Base-by-base conservation (phyloP, 495 filamentous ascomycete species). In the Bacidia rubella region DNA sequence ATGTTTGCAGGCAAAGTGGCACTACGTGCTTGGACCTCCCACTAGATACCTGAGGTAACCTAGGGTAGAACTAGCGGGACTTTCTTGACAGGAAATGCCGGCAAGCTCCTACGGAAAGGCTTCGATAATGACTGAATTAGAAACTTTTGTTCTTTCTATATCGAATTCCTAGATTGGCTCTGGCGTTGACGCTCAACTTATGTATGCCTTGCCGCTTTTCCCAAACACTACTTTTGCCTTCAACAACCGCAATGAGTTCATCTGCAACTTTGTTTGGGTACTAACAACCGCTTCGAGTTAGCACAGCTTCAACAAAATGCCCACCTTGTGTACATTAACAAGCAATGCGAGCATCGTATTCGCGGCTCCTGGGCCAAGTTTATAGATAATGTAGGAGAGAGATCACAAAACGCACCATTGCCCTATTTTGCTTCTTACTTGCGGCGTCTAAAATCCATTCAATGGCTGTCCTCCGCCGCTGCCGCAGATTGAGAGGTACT, bases 361-460 rank as follows among this genome's bases (percentile, higher is more conserved):
- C n/a, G n/a, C n/a, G n/a, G n/a, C n/a, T n/a, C n/a, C n/a, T n/a
- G n/a, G n/a, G n/a, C n/a, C n/a, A n/a, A n/a, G n/a, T n/a, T n/a
- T n/a, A n/a, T n/a, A n/a, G n/a, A n/a, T n/a, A n/a, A n/a, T n/a
- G n/a, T n/a, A n/a, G n/a, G n/a, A n/a, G n/a, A n/a, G n/a, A n/a
- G n/a, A n/a, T n/a, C n/a, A n/a, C n/a, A 22, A 45, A 49, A 11
- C 73, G 70, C 11, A 82, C 83, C 57, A 75, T 79, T 1, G 79
- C 81, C 44, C 70, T 73, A 54, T 77, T 81, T 47, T 71, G 73
- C 64, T 80, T 80, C 72, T 85, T 88, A 48, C 74, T 73, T 32
- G 85, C 87, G 2, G 79, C 78, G 59, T 87, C 84, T 46, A 95
- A 67, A 54, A 98, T 94, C 92, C 92, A 98, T 62, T 71, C 66